A percentile compares a stretch with the other conserved stretches of the same genome.
phyloP scores from a whole-genome alignment of 306 rosid species.

The Trifolium dubium region DNA sequence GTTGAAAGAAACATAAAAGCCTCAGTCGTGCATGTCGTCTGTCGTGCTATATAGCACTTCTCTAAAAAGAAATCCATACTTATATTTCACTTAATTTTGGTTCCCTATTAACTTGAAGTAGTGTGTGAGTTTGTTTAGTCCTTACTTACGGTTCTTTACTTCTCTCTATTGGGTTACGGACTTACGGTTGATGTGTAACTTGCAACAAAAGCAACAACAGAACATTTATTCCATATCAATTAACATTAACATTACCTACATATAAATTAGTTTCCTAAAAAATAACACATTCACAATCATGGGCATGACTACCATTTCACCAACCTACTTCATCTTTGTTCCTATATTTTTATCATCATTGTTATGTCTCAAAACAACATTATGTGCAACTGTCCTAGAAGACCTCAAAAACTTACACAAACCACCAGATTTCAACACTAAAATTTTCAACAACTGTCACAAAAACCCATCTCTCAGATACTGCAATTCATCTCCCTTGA shows the following conservation, averaged over 20 bases:
- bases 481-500: slow-evolving; percentile 59
- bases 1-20: too few relatives aligned
- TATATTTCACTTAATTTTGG: neutral
- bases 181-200: slow-evolving; percentile 1
- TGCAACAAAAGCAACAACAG: neutral
- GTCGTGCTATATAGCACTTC: too few relatives aligned
- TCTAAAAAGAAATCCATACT: neutral
- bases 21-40: too few relatives aligned
- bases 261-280: slow-evolving; percentile 16
- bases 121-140: neutral
- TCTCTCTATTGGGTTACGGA: neutral
- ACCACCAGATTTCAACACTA: slow-evolving; percentile 68
- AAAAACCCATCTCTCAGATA: slow-evolving; percentile 70
- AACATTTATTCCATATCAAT: neutral
- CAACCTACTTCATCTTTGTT: slow-evolving; percentile 38
- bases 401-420: slow-evolving; percentile 65
- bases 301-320: slow-evolving; percentile 53
- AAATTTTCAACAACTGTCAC: slow-evolving; percentile 60
- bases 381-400: slow-evolving; percentile 62
- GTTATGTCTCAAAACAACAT: slow-evolving; percentile 14
- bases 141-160: neutral
- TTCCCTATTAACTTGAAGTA: neutral
- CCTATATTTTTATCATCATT: slow-evolving; percentile 31
- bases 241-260: too few relatives aligned
- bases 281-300: slow-evolving; percentile 37